phyloP scores from a whole-genome alignment of 192 early-diverging fungal genomes.

The Podila epigama region DNA sequence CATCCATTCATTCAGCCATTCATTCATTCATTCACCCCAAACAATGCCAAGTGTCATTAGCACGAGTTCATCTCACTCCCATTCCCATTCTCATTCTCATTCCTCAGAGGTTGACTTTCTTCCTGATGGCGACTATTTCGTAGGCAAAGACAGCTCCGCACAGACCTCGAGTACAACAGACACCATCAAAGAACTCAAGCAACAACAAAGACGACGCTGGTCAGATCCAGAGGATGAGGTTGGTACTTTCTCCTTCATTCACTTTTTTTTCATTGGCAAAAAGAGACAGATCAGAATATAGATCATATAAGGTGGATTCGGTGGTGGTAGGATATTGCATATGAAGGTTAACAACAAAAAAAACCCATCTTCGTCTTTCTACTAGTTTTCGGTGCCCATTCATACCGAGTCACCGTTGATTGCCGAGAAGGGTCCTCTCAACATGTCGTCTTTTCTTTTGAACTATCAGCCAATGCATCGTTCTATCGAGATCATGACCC shows the following conservation, averaged over 20 bases:
- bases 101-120: neutral
- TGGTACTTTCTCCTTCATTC: no score
- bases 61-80: neutral
- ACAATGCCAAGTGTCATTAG: neutral
- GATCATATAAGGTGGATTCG: no score
- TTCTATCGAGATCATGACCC: constrained; percentile 45
- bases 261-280: no score
- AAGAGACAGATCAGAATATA: neutral
- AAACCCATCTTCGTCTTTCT: neutral
- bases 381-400: constrained; percentile 40
- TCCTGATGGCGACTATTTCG: neutral
- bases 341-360: no score
- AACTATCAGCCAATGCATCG: constrained; percentile 40
- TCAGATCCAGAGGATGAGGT: neutral
- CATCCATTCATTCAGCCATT: neutral
- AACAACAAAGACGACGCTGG: neutral
- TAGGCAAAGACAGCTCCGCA: neutral
- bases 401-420: constrained; percentile 44
- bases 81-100: no score
- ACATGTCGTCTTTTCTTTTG: constrained; percentile 37
- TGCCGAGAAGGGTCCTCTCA: constrained; percentile 15
- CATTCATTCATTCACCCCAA: neutral
- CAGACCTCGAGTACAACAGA: neutral
- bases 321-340: no score
- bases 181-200: neutral